A percentile compares a stretch with the other conserved stretches of the same genome.
These are phyloP conservation scores for Pyrenochaeta sp. DNA, from an alignment of 2,329 filamentous ascomycete genomes.

Conservation along the genomic window DNA sequence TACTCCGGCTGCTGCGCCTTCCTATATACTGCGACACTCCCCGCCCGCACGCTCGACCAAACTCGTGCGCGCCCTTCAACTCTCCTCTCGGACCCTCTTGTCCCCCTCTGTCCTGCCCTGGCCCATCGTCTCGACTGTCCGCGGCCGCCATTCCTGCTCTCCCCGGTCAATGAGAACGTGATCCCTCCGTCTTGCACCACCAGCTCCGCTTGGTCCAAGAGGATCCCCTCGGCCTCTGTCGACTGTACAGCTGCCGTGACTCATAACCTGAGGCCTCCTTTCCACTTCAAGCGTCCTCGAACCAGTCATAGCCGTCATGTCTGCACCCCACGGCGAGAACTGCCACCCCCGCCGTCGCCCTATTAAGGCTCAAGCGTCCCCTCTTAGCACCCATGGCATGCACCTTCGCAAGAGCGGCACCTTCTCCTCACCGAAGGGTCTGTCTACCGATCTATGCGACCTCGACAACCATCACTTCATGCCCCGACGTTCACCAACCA, in stretches of 20 bases:
- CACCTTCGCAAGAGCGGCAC: slow-evolving; percentile 58
- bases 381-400: slow-evolving; percentile 51
- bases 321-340: slow-evolving; percentile 48
- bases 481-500: slow-evolving; percentile 58
- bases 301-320: slow-evolving; percentile 50
- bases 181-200: slow-evolving; percentile 28
- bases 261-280: slow-evolving; percentile 44
- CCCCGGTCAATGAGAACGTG: slow-evolving; percentile 35
- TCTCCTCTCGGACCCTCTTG: slow-evolving; percentile 35
- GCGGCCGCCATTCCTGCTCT: slow-evolving; percentile 14
- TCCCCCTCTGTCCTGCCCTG: slow-evolving; percentile 33
- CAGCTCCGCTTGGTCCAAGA: slow-evolving; percentile 32
- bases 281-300: slow-evolving; percentile 28
- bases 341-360: slow-evolving; percentile 56
- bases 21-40: slow-evolving; percentile 35
- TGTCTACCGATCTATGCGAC: slow-evolving; percentile 49
- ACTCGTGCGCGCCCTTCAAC: too few relatives aligned
- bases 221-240: slow-evolving; percentile 33
- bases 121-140: slow-evolving; percentile 14
- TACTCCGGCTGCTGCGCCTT: slow-evolving; percentile 43
- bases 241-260: slow-evolving; percentile 38
- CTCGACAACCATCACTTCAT: slow-evolving; percentile 50
- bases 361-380: slow-evolving; percentile 46
- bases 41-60: slow-evolving; percentile 28
- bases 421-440: slow-evolving; percentile 54